Evolutionary conservation across 2,329 filamentous ascomycete genomes (phyloP).

Genomic region (Fusarium proliferatum): DNA sequence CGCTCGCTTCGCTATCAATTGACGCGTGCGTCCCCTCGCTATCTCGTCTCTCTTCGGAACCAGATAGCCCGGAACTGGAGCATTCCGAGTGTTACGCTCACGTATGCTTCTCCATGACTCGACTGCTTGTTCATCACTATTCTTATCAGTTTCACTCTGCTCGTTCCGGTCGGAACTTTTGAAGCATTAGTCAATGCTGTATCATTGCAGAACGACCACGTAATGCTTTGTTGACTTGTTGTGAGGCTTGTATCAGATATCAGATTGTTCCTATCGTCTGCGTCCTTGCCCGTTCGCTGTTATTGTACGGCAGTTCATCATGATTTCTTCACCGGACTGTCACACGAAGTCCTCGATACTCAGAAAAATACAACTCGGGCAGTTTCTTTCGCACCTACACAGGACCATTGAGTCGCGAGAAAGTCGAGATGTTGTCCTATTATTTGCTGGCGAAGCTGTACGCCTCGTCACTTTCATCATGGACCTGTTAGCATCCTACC

Average conservation of each 20-base stretch:
- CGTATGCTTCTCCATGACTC: neutral
- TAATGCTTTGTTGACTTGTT: neutral
- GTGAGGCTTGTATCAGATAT: neutral
- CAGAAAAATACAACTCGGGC: fast-evolving
- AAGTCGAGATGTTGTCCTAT: neutral
- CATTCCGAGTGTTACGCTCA: neutral
- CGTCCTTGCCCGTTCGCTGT: fast-evolving
- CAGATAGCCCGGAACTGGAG: neutral
- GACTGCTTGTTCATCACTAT: neutral
- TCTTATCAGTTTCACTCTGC: neutral
- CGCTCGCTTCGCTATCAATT: neutral
- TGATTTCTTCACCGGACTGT: neutral
- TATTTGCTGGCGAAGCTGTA: neutral
- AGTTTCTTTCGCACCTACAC: neutral
- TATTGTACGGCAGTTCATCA: neutral
- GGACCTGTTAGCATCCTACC: neutral
- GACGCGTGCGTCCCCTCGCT: neutral
- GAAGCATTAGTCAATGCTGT: neutral
- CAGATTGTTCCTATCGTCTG: neutral
- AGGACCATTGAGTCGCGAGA: neutral
- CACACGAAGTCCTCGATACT: neutral
- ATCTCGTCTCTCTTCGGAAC: neutral
- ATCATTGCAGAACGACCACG: neutral
- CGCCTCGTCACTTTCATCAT: neutral
- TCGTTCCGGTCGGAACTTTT: neutral